Evolutionary conservation across 345 rosid species (phyloP).

Genomic region (Eutrema heterophyllum): DNA sequence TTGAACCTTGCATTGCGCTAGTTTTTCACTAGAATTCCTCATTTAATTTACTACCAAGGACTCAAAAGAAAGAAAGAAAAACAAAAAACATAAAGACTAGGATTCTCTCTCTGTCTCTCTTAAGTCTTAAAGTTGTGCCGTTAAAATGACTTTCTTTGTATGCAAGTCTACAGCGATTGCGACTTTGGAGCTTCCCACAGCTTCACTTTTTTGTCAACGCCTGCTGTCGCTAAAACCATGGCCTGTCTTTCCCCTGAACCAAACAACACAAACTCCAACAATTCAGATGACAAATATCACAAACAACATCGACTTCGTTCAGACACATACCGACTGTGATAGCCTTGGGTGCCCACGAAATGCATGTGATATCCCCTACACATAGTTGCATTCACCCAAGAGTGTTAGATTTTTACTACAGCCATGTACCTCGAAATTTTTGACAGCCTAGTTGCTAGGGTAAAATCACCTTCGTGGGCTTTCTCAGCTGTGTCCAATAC

Average conservation of each 20-base stretch:
- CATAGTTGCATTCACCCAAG: neutral
- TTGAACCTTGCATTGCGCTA: neutral
- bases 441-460: neutral
- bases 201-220: conserved; percentile 89
- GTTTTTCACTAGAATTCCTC: neutral
- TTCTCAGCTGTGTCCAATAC: conserved; percentile 84
- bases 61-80: too few relatives aligned
- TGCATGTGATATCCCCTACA: conserved; percentile 87
- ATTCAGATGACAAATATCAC: neutral
- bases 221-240: conserved; percentile 62
- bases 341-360: conserved; percentile 70
- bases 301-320: neutral
- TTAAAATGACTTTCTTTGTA: neutral
- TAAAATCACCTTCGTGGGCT: conserved; percentile 71
- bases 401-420: neutral
- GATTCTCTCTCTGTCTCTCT: neutral
- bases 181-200: conserved; percentile 73
- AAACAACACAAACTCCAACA: conserved; percentile 8
- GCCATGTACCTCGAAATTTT: too few relatives aligned
- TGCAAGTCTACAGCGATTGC: conserved; percentile 11
- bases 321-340: conserved; percentile 56
- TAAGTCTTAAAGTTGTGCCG: neutral
- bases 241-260: conserved; percentile 48
- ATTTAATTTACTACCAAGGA: neutral
- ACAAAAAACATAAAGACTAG: neutral